Conservation (phyloP, 805 yeast genomes). For the Cyberlindnera mrakii region DNA sequence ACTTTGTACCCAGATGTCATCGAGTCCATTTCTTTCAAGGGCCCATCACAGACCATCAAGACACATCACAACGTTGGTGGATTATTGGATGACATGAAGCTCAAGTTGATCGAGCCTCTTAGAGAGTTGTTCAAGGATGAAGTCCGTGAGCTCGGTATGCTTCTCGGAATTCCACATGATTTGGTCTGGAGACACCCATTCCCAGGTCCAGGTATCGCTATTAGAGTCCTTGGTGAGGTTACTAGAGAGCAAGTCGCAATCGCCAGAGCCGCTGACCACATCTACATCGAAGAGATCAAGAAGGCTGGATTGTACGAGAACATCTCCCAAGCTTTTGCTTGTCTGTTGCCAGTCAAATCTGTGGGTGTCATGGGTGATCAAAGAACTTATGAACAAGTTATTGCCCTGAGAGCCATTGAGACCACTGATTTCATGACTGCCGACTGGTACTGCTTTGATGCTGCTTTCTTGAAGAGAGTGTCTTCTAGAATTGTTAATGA, state of each 20-base stretch:
- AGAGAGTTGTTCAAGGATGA: constrained; percentile 99
- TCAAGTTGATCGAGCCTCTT: constrained; percentile 96
- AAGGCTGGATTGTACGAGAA: constrained; percentile 87
- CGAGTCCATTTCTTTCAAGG: constrained; percentile 97
- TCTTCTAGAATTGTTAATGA: constrained; percentile 97
- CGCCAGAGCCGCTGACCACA: constrained; percentile 95
- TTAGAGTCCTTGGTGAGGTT: constrained; percentile 96
- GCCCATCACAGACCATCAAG: constrained; percentile 98
- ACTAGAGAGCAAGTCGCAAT: constrained; percentile 88
- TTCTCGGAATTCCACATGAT: constrained; percentile 92
- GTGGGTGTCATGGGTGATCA: constrained; percentile 99
- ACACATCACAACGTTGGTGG: constrained; percentile 99
- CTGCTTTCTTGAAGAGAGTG: constrained; percentile 83
- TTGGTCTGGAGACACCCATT: constrained; percentile 99
- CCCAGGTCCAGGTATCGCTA: constrained; percentile 99
- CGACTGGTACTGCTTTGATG: constrained; percentile 96
- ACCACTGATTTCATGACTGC: constrained; percentile 99
- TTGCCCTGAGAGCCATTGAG: constrained; percentile 97
- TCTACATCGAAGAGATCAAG: constrained; percentile 93
- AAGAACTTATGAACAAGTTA: constrained; percentile 98
- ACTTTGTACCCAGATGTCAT: constrained; percentile 98
- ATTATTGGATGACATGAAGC: constrained; percentile 93
- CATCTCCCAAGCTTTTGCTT: constrained; percentile 97
- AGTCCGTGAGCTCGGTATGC: constrained; percentile 92
- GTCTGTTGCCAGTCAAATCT: constrained; percentile 92